Evolutionary conservation across 345 rosid genomes (phyloP).

Genomic region (Pistacia vera): DNA sequence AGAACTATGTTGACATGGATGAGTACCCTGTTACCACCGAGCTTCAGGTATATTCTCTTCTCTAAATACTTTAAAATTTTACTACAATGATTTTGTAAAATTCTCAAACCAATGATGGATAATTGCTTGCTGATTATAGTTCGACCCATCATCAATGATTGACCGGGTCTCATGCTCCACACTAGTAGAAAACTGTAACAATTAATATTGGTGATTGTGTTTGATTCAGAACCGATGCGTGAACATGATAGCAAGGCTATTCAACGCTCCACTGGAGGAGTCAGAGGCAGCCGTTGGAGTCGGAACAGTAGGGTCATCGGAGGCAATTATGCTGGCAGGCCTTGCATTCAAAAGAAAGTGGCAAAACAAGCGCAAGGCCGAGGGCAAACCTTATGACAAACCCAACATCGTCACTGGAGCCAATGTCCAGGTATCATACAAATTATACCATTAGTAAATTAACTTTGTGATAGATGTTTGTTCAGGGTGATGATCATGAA

Average conservation of each 20-base stretch:
- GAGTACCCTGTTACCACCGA: slow-evolving; percentile 98
- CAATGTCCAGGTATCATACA: slow-evolving; percentile 69
- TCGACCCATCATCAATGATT: too few relatives aligned
- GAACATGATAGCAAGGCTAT: slow-evolving; percentile 87
- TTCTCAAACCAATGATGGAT: too few relatives aligned
- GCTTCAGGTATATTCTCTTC: slow-evolving; percentile 51
- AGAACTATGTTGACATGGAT: slow-evolving; percentile 96
- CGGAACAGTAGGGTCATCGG: slow-evolving; percentile 93
- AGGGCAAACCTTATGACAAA: slow-evolving; percentile 80
- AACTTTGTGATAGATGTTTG: too few relatives aligned
- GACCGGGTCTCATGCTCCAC: too few relatives aligned
- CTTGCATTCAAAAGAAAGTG: slow-evolving; percentile 91
- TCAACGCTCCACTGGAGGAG: slow-evolving; percentile 82
- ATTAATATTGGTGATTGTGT: background rate
- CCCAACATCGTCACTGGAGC: slow-evolving; percentile 97
- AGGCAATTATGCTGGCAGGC: slow-evolving; percentile 97
- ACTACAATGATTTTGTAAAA: too few relatives aligned
- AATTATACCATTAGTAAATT: too few relatives aligned
- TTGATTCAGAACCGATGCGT: slow-evolving; percentile 84
- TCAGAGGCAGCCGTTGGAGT: slow-evolving; percentile 85
- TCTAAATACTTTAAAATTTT: too few relatives aligned
- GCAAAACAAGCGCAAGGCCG: slow-evolving; percentile 88
- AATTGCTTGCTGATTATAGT: too few relatives aligned
- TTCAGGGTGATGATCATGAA: background rate
- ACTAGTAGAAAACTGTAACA: background rate